Percentiles rank a stretch among this genome's conserved stretches.
These are phyloP conservation scores for Talaromyces sp. DNA, from an alignment of 2,329 filamentous ascomycete species.

Conservation along the genomic window DNA sequence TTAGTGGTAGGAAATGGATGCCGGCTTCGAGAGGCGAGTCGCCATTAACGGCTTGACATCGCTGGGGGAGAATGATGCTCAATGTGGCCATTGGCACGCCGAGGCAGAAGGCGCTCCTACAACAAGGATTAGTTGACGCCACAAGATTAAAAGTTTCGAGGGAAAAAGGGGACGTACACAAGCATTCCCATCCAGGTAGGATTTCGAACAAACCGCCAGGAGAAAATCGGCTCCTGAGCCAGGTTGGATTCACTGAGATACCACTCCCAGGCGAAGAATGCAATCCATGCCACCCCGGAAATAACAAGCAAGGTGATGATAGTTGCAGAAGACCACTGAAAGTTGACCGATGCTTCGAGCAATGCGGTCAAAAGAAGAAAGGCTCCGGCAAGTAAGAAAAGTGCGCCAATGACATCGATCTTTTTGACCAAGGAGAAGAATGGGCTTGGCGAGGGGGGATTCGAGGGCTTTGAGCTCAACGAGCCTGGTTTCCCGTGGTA, in stretches of 20 bases:
- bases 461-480: not conserved
- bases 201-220: constrained; percentile 21
- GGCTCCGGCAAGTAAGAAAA: constrained; percentile 37
- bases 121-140: not conserved
- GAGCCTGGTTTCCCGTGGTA: not conserved
- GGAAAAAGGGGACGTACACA: constrained; percentile 13
- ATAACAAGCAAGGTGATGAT: constrained; percentile 18
- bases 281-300: constrained; percentile 21
- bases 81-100: constrained; percentile 21
- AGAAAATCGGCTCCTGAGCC: constrained; percentile 19
- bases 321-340: constrained; percentile 38
- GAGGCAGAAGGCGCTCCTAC: constrained; percentile 22
- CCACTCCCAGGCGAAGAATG: constrained; percentile 29
- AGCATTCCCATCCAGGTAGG: constrained; percentile 23
- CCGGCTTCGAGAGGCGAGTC: constrained; percentile 23
- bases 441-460: constrained; percentile 15
- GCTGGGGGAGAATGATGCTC: constrained; percentile 24
- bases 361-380: constrained; percentile 45
- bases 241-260: constrained; percentile 15
- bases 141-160: not conserved
- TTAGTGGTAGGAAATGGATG: constrained; percentile 18
- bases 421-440: constrained; percentile 24
- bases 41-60: constrained; percentile 20
- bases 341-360: constrained; percentile 40
- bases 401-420: constrained; percentile 29